Evolutionary conservation across 257 asterid species (phyloP).

Genomic region (Solanum medicagineum): DNA sequence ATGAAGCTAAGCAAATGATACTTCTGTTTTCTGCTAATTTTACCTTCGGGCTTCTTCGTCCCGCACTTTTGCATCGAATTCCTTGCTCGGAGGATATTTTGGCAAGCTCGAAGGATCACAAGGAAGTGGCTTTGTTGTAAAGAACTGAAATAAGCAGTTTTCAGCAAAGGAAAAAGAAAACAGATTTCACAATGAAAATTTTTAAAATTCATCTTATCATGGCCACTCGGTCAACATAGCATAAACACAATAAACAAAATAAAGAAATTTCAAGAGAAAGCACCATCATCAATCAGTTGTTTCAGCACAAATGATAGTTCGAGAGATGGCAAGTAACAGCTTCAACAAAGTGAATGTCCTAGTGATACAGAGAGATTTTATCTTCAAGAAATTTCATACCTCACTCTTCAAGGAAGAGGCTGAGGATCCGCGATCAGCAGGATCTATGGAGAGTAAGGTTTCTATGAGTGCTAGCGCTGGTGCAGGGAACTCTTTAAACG

Average conservation of each 20-base stretch:
- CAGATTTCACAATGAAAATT: neutral
- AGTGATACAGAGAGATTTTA: neutral
- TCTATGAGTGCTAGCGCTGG: slow-evolving; percentile 77
- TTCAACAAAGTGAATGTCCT: neutral
- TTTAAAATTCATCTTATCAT: neutral
- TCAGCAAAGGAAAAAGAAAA: neutral
- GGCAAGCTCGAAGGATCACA: slow-evolving; percentile 94
- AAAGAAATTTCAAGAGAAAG: neutral
- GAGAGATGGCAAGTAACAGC: neutral
- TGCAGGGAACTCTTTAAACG: slow-evolving; percentile 73
- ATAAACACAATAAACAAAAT: neutral
- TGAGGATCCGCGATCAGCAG: slow-evolving; percentile 85
- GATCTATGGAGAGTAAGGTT: slow-evolving; percentile 71
- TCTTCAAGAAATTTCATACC: slow-evolving; percentile 26
- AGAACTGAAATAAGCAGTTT: slow-evolving; percentile 38
- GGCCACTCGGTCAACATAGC: neutral
- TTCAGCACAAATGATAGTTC: neutral
- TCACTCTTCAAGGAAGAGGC: slow-evolving; percentile 80
- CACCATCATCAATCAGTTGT: neutral
- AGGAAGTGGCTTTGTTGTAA: slow-evolving; percentile 66
- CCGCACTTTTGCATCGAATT: slow-evolving; percentile 86
- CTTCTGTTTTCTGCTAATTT: neutral
- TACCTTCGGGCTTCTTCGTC: slow-evolving; percentile 95
- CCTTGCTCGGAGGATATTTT: slow-evolving; percentile 93
- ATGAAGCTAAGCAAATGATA: neutral